These are phyloP conservation scores for Trebouxia sp. DNA, from an alignment of 139 green algal species.

Conservation along the genomic window DNA sequence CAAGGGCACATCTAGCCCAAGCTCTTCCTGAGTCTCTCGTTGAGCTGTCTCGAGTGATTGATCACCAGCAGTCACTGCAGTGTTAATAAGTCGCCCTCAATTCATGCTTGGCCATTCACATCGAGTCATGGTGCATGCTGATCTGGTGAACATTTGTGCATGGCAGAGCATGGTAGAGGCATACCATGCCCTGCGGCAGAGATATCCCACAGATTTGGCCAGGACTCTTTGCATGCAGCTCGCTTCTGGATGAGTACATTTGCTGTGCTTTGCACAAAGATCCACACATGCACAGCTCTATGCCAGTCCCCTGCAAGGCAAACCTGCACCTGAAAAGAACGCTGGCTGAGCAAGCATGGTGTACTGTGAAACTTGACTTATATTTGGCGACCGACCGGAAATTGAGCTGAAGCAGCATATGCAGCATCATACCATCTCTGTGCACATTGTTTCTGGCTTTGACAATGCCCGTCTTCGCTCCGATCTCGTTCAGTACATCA, in stretches of 20 bases:
- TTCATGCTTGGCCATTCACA: neutral
- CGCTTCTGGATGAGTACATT: constrained; percentile 11
- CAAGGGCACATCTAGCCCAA: neutral
- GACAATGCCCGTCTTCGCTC: constrained; percentile 23
- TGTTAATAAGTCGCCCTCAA: neutral
- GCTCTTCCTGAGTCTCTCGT: constrained; percentile 20
- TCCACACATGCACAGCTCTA: constrained; percentile 24
- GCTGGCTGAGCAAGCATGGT: neutral
- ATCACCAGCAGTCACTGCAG: constrained; percentile 18
- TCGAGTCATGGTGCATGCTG: neutral
- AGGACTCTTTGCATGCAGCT: constrained; percentile 25
- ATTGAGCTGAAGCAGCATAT: neutral
- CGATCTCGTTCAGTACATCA: constrained; percentile 25
- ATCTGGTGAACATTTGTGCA: neutral
- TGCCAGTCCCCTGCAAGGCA: constrained; percentile 16
- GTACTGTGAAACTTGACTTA: neutral
- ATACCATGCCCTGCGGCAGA: constrained; percentile 3
- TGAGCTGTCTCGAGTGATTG: constrained; percentile 24
- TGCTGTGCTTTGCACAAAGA: neutral
- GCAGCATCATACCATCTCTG: neutral
- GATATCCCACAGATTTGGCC: constrained; percentile 19
- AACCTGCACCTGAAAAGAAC: neutral
- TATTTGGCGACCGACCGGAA: neutral
- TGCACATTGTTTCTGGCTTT: constrained; percentile 19
- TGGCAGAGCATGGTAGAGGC: neutral